Evolutionary conservation across 2,329 filamentous ascomycete genomes (phyloP).

Genomic region (Claviceps pazoutovae): DNA sequence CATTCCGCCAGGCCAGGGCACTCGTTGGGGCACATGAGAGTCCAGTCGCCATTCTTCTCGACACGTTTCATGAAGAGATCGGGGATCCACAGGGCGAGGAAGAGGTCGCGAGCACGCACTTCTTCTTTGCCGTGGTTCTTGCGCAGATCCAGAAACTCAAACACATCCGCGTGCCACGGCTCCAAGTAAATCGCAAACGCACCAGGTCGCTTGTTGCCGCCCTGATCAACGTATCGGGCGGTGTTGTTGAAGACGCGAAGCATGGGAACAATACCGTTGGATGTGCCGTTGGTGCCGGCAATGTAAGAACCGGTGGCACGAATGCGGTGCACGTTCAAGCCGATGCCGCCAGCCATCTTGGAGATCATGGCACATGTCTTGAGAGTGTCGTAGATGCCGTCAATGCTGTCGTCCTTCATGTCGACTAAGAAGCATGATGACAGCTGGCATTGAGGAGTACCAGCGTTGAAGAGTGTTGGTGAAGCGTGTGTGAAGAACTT

Average conservation of each 20-base stretch:
- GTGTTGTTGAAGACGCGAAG: slow-evolving; percentile 99
- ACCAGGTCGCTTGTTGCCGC: slow-evolving; percentile 96
- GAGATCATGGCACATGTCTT: slow-evolving; percentile 99
- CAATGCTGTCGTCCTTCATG: slow-evolving; percentile 99
- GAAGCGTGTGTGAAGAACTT: slow-evolving; percentile 98
- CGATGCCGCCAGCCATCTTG: slow-evolving; percentile 97
- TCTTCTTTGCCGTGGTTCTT: slow-evolving; percentile 99
- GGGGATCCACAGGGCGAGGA: slow-evolving; percentile 95
- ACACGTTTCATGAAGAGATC: slow-evolving; percentile 99
- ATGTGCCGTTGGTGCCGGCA: slow-evolving; percentile 92
- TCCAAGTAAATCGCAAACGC: slow-evolving; percentile 98
- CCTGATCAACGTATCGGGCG: slow-evolving; percentile 94
- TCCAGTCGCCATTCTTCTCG: slow-evolving; percentile 93
- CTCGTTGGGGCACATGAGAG: slow-evolving; percentile 95
- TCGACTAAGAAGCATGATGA: slow-evolving; percentile 98
- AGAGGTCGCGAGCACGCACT: slow-evolving; percentile 88
- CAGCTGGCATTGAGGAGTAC: slow-evolving; percentile 85
- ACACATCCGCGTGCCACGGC: slow-evolving; percentile 97
- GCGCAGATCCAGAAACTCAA: slow-evolving; percentile 90
- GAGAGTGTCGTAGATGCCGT: slow-evolving; percentile 96
- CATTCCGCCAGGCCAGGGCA: slow-evolving; percentile 89
- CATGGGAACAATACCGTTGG: slow-evolving; percentile 95
- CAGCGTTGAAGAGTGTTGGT: slow-evolving; percentile 94
- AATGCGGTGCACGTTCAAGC: slow-evolving; percentile 91
- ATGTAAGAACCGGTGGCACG: slow-evolving; percentile 97